Base-by-base conservation (phyloP, 2,329 filamentous ascomycete genomes). In the Diaporthe vaccinii region DNA sequence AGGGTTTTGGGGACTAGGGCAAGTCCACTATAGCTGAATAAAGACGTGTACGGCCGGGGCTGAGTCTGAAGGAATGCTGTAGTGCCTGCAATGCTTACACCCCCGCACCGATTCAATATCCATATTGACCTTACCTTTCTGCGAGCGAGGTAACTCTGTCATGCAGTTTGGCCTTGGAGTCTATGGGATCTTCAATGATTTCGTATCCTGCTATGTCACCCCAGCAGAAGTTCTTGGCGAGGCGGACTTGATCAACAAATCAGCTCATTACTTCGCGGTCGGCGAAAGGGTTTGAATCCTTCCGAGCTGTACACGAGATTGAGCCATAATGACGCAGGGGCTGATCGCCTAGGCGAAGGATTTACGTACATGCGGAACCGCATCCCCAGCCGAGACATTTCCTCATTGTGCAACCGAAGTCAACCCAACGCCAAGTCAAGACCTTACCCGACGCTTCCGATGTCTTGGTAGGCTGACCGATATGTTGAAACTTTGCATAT, bases 21-120 rank as follows among this genome's bases (percentile, higher is more conserved):
- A 12, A 12, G 1, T 7, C 12, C 31, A n/a, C 9, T 39, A 36
- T 28, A 1, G 34, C 34, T 34, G 34, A 34, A 9, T 34, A 34
- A 34, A 34, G 34, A 34, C 20, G 14, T 22, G 44, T 25, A 51
- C 22, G 20, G 20, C 25, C 7, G 31, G 20, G 62, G 62, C 62
- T 68, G 44, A 68, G 62, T 28, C 62, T 51, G 36, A 68, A 51
- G 62, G 62, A 68, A 51, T 51, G 31, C 22, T 36, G 22, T 25
- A 17, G 36, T 6, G 14, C 22, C 58, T 25, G 36, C 58, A 41
- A 61, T 10, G 58, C 58, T 41, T 59, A 25, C 53, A 57, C 25
- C 25, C 28, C 28, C 34, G 4, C 57, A 22, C 9, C 34, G 20
- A 9, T 25, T 12, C 4, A 55, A 28, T 55, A 22, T 41, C 25